Evolutionary conservation across 352 stramenopile species (phyloP), one percentile per base, ranked within the genome.

Genomic region (Elongisporangium prolatum): DNA sequence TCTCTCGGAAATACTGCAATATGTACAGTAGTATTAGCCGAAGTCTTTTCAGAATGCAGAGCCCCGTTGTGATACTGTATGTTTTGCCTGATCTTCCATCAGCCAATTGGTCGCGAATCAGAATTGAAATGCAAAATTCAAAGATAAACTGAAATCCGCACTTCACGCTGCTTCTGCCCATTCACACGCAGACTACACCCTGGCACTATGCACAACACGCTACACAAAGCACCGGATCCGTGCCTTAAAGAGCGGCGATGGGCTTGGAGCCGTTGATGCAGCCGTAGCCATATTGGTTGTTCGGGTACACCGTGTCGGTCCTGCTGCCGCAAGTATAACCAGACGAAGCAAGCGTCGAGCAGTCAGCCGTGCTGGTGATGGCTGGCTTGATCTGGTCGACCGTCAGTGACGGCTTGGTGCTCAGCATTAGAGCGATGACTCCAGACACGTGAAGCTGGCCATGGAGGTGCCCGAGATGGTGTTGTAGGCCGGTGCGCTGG

Each of bases 201-300:
- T n/a, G n/a, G n/a, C n/a, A n/a, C n/a, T n/a, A n/a, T n/a, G n/a
- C n/a, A n/a, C n/a, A n/a, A n/a, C n/a, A n/a, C n/a, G n/a, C n/a
- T n/a, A n/a, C n/a, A n/a, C n/a, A n/a, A n/a, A n/a, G n/a, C n/a
- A n/a, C n/a, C n/a, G n/a, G n/a, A n/a, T n/a, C n/a, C n/a, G n/a
- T n/a, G n/a, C n/a, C n/a, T 25, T 37, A 57, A 14, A 51, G 14
- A 13, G 28, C 28, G 28, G 28, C 28, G 8, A 40, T 40, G 28
- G 66, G 63, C 7, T 63, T 71, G 21, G 66, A 37, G 4, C 59
- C 74, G 66, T 84, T 82, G 38, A 84, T 57, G 50, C 73, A 75
- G 28, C 77, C 77, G 53, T 83, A 76, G 53, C 77, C 77, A 38
- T 74, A 82, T 38, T 77, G 63, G 62, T 86, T 88, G 75, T 88